Base-by-base conservation (phyloP, 2,329 filamentous ascomycete species). In the Paracorniculantispora psalliotae region DNA sequence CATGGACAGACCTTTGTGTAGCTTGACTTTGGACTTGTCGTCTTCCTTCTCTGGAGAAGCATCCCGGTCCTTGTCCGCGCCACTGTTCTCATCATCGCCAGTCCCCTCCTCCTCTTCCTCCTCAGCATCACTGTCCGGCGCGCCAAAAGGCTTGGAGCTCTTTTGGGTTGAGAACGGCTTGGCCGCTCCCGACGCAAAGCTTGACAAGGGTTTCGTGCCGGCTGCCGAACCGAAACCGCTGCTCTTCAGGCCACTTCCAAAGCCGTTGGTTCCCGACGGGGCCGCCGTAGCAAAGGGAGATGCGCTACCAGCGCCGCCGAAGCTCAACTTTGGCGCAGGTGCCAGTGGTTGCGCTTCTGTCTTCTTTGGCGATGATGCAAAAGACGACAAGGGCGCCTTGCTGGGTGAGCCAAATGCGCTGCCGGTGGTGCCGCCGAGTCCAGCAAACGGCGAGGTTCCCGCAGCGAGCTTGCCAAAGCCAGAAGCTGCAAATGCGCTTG, bases 101-200 rank as follows among this genome's bases (percentile, higher is more conserved):
- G 69, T 72, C 39, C 72, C 72, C 4, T 73, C 72, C 2, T 71
- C 72, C 10, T 72, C 73, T 5, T 63, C 75, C 2, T 80, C 81
- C 43, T 85, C 84, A 2, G 77, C 80, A 51, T 87, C 85, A 61
- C 84, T 88, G 41, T 86, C 86, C 1, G 90, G 84, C 13, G 90
- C 89, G 33, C 91, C 91, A 69, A 96, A 94, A 0, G 90, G 82
- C 72, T 84, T 90, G 3, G 81, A 79, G 15, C 84, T 79, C 70
- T 89, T 90, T 61, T 80, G 79, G 60, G 77, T 83, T 67, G 78
- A 80, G 41, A 81, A 73, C 13, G 73, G 59, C 44, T 71, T 73
- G 19, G 57, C 74, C 53, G 81, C 83, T 23, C 85, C 80, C 48
- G 86, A 85, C 44, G 86, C 90, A 72, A 96, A 96, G 64, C 82